These are phyloP conservation scores for Chalciporus piperatus DNA, from an alignment of 768 basidiomycete species.

Conservation along the genomic window DNA sequence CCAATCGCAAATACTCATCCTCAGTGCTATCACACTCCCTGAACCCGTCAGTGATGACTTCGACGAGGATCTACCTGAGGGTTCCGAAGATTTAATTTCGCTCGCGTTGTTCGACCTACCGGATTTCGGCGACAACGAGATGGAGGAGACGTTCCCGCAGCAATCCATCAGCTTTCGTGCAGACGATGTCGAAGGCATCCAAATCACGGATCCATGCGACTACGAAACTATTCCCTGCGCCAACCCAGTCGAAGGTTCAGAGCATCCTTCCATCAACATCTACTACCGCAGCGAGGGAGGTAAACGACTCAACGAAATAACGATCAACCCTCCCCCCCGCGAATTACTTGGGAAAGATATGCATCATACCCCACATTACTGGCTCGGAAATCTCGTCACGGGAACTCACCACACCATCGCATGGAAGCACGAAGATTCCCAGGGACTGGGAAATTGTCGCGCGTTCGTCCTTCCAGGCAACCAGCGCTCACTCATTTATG, in stretches of 20 bases:
- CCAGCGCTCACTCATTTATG: conserved; percentile 33
- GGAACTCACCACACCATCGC: conserved; percentile 26
- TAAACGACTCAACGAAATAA: conserved; percentile 26
- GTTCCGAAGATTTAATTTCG: conserved; percentile 28
- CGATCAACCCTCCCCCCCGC: conserved; percentile 27
- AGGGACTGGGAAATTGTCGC: conserved; percentile 20
- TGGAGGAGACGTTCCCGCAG: conserved; percentile 22
- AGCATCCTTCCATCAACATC: conserved; percentile 32
- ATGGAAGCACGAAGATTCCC: conserved; percentile 22
- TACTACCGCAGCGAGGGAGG: conserved; percentile 33
- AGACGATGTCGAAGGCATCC: conserved; percentile 33
- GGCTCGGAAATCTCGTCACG: conserved; percentile 24
- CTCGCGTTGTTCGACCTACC: conserved; percentile 31
- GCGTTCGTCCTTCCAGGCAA: conserved; percentile 32
- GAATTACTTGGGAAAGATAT: conserved; percentile 22
- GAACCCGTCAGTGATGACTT: not conserved
- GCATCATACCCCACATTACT: conserved; percentile 27
- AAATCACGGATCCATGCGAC: conserved; percentile 31
- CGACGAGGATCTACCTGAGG: not conserved
- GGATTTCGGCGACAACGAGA: conserved; percentile 29
- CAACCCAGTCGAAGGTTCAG: conserved; percentile 17
- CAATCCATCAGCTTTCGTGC: conserved; percentile 31
- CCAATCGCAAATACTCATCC: conserved; percentile 50
- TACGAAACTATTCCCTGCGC: conserved; percentile 16
- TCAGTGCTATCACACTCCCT: conserved; percentile 39